A percentile compares a stretch with the other conserved stretches of the same genome.
Evolutionary conservation across 257 asterid genomes (phyloP).

Genomic region (Solanum sejunctum): DNA sequence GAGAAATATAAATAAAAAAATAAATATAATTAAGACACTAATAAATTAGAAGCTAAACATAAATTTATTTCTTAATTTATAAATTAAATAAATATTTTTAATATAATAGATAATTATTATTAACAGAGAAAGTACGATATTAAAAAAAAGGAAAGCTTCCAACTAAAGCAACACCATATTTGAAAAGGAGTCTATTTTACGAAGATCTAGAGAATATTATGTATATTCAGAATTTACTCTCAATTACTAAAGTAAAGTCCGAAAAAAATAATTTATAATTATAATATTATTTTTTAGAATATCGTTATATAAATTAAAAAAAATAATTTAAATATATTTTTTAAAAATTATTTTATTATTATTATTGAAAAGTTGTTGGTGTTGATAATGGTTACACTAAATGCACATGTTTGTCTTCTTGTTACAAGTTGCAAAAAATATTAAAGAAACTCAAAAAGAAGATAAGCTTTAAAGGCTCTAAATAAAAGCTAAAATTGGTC

Average conservation of each 20-base stretch:
- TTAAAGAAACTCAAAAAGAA: not conserved
- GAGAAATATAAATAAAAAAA: too few relatives aligned
- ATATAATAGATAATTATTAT: too few relatives aligned
- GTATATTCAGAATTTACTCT: too few relatives aligned
- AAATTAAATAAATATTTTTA: too few relatives aligned
- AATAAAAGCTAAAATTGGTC: not conserved
- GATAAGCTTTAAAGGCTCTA: not conserved
- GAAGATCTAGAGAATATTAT: too few relatives aligned
- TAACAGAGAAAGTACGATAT: too few relatives aligned
- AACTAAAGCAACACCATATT: not conserved
- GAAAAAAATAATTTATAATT: not conserved
- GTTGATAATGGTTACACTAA: not conserved
- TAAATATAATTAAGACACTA: too few relatives aligned
- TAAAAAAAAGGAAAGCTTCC: not conserved
- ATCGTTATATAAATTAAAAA: not conserved
- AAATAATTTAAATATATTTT: accelerated
- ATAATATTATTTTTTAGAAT: not conserved
- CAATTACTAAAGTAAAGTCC: too few relatives aligned
- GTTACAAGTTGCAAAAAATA: not conserved
- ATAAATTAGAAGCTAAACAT: too few relatives aligned
- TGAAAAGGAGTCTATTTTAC: not conserved
- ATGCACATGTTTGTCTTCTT: not conserved
- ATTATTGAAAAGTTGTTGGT: not conserved
- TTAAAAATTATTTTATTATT: not conserved
- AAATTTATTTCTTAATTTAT: too few relatives aligned